These are phyloP conservation scores for Sherardia arvensis DNA, from an alignment of 257 asterid species.

Conservation along the genomic window DNA sequence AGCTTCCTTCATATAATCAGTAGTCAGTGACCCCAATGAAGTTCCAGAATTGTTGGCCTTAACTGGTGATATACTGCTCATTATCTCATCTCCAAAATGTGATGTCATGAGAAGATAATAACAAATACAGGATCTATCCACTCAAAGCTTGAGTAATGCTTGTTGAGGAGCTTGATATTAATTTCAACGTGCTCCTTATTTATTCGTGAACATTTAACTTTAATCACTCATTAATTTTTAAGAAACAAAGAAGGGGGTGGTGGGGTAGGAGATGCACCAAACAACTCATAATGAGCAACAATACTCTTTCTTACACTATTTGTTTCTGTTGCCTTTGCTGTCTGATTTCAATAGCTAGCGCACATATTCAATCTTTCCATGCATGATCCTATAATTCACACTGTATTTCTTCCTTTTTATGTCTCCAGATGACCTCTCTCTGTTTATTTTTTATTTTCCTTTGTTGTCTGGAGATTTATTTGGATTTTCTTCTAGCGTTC, in stretches of 20 bases:
- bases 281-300: background rate
- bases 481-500: background rate
- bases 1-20: slow-evolving; percentile 1
- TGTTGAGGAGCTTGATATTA: background rate
- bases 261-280: background rate
- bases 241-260: background rate
- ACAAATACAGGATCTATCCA: background rate
- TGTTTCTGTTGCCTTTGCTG: background rate
- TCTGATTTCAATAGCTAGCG: background rate
- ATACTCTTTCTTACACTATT: background rate
- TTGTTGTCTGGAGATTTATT: background rate
- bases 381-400: background rate
- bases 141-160: background rate
- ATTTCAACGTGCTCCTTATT: background rate
- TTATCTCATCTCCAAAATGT: background rate
- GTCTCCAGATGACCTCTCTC: background rate
- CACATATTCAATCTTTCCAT: background rate
- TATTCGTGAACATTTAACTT: background rate
- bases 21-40: background rate
- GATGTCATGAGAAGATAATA: background rate
- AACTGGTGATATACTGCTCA: background rate
- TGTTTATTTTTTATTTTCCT: background rate
- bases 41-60: background rate
- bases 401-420: background rate
- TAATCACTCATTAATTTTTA: background rate